phyloP scores from a whole-genome alignment of 805 yeast genomes.

The Spathaspora sp. region DNA sequence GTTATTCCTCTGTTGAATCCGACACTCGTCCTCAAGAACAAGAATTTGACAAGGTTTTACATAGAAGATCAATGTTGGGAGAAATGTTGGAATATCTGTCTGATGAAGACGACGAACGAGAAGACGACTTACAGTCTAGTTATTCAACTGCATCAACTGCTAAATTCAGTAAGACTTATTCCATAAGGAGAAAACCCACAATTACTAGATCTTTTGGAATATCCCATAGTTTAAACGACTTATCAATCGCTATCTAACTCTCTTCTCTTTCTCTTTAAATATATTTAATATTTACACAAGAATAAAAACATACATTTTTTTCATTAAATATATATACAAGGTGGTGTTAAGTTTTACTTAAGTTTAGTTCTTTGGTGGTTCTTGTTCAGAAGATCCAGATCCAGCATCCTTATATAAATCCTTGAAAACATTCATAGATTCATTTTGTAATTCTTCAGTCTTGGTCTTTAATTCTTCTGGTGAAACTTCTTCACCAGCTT shows the following conservation, averaged over 20 bases:
- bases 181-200: neutral
- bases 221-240: conserved; percentile 3
- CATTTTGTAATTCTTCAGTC: conserved; percentile 72
- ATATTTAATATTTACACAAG: neutral
- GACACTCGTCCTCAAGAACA: conserved; percentile 10
- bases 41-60: conserved; percentile 23
- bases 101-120: conserved; percentile 4
- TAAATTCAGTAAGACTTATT: no score
- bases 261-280: neutral
- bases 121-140: neutral
- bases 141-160: no score
- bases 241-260: neutral
- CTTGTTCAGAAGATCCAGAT: conserved; percentile 18
- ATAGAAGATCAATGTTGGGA: conserved; percentile 40
- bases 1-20: neutral
- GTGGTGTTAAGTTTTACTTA: neutral
- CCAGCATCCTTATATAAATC: conserved; percentile 43
- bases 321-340: neutral
- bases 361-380: conserved; percentile 23
- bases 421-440: conserved; percentile 74
- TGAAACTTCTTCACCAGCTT: conserved; percentile 59
- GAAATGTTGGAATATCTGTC: conserved; percentile 45
- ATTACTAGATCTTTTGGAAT: conserved; percentile 3
- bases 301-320: neutral
- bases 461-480: conserved; percentile 62